Evolutionary conservation across 305 asterid species (phyloP), one percentile per base, ranked within the genome.

Genomic region (Fraxinus greggii): DNA sequence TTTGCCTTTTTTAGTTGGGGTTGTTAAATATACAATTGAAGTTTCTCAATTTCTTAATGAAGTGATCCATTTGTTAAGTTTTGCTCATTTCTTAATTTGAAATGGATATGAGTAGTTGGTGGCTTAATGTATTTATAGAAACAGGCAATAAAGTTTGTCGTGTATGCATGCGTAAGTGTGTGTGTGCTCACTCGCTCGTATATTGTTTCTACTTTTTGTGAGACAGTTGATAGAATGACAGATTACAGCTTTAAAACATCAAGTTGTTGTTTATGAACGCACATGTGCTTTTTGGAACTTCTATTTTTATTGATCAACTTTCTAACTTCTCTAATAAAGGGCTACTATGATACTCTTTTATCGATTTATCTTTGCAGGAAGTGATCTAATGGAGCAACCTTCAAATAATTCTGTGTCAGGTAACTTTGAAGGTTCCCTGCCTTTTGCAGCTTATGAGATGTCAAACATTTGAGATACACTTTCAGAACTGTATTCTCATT

Each of bases 351-450:
- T 77, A 48, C 72, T 73, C 80, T 72, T 13, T 48, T 75, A 32
- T 0, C 8, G 67, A 61, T 63, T 70, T 77, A 3, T 78, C 79
- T 84, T 79, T 82, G 84, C 87, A 88, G 92, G 81, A 72, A 79
- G 82, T 87, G 87, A 86, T 90, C 67, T 61, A 85, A 88, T 91
- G 95, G 91, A 92, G 83, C 88, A 86, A 83, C 84, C 82, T 21
- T 82, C 81, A 10, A 81, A 85, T 72, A 86, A 74, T 78, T 85
- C 84, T 51, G 17, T 63, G 78, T 79, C 82, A 74, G 91, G 92
- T 86, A 79, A 81, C 88, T 82, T 79, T 76, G 67, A 35, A 77
- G 85, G 86, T 84, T 80, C 31, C 51, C 4, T 15, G 19, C 78
- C 78, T 28, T 77, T 80, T 63, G 38, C 75, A 28, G 75, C 23